Conservation (phyloP, 2,329 filamentous ascomycete species). For the Aspergillus spinulosporus region DNA sequence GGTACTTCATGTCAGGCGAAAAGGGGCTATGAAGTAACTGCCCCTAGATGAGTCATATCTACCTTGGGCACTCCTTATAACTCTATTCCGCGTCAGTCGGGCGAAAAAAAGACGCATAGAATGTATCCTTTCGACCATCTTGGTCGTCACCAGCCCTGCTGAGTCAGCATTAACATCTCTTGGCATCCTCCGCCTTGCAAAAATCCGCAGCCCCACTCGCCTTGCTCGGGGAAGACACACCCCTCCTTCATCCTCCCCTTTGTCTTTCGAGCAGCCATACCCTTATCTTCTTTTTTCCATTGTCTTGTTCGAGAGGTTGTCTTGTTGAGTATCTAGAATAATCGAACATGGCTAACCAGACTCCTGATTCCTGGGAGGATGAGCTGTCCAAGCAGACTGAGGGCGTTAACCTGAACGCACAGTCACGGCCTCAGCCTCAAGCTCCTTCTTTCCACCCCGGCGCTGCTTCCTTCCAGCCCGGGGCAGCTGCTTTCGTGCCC, state of each 20-base stretch:
- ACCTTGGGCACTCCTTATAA: neutral
- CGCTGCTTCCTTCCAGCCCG: constrained; percentile 64
- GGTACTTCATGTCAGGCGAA: neutral
- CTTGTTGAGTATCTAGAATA: constrained; percentile 22
- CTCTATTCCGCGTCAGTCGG: neutral
- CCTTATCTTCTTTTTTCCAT: constrained; percentile 17
- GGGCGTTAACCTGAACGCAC: constrained; percentile 70
- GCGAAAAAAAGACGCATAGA: constrained; percentile 15
- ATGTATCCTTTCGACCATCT: constrained; percentile 16
- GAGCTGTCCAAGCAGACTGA: constrained; percentile 77
- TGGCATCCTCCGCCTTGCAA: constrained; percentile 19
- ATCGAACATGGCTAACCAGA: constrained; percentile 70
- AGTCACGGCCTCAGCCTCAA: constrained; percentile 49
- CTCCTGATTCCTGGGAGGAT: constrained; percentile 91
- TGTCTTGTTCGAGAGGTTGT: constrained; percentile 25
- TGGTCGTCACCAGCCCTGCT: constrained; percentile 19
- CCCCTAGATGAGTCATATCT: neutral
- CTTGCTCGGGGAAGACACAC: constrained; percentile 17
- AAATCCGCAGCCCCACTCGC: constrained; percentile 20
- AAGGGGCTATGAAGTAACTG: neutral
- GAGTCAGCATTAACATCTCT: constrained; percentile 25
- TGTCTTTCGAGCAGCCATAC: constrained; percentile 11
- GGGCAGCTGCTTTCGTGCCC: constrained; percentile 70
- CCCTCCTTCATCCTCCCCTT: constrained; percentile 27
- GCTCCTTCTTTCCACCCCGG: constrained; percentile 64